A percentile compares a stretch with the other conserved stretches of the same genome.
phyloP scores from a whole-genome alignment of 139 green algal species.

The Coelastrella sp. region DNA sequence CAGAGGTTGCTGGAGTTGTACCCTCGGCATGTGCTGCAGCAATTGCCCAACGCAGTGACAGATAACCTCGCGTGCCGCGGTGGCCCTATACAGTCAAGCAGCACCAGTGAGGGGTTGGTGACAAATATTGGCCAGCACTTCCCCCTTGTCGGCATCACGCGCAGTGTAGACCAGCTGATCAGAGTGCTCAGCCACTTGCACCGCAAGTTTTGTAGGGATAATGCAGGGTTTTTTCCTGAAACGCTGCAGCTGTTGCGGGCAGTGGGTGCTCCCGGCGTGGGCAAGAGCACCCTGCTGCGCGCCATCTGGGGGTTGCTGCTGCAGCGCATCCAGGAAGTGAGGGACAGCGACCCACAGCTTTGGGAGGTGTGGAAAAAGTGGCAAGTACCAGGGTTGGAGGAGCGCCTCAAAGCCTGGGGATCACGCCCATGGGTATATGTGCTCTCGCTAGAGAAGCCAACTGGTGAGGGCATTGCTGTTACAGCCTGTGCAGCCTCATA shows the following conservation, averaged over 20 bases:
- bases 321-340: background rate
- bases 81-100: background rate
- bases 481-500: background rate
- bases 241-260: background rate
- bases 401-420: background rate
- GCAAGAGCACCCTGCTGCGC: background rate
- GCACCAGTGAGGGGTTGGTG: too few relatives aligned
- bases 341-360: background rate
- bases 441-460: background rate
- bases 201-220: background rate
- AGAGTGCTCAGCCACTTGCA: background rate
- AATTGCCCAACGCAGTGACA: background rate
- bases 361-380: background rate
- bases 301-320: background rate
- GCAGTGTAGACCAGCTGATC: background rate
- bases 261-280: background rate
- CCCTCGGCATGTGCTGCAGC: background rate
- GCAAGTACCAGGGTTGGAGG: background rate
- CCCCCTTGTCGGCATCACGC: background rate
- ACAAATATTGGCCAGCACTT: background rate
- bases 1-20: background rate
- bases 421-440: background rate
- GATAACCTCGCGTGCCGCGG: background rate
- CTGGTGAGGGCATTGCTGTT: background rate
- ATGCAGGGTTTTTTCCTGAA: background rate